These are phyloP conservation scores for Citrullus amarus DNA, from an alignment of 306 rosid species.

Conservation along the genomic window DNA sequence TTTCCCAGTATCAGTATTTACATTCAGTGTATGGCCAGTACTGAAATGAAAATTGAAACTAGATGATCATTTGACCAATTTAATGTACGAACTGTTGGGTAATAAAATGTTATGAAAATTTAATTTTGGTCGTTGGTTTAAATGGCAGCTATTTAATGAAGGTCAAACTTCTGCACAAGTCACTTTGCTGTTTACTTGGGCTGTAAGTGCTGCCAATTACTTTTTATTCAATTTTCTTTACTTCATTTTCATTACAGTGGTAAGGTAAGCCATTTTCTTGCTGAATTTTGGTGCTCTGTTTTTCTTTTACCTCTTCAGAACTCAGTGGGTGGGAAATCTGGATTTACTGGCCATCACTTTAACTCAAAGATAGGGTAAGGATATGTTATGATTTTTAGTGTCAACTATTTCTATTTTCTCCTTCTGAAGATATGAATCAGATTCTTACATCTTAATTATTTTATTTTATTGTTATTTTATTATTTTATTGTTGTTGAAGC, in stretches of 20 bases:
- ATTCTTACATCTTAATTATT: no score
- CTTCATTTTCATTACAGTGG: background rate
- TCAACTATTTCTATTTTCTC: no score
- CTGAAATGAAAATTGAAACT: background rate
- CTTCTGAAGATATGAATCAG: no score
- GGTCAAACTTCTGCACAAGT: slow-evolving; percentile 66
- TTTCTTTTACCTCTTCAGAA: slow-evolving; percentile 37
- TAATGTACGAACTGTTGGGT: background rate
- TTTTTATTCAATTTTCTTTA: background rate
- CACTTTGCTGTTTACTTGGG: slow-evolving; percentile 89
- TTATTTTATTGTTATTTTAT: no score
- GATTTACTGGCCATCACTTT: slow-evolving; percentile 66
- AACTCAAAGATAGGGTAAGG: slow-evolving; percentile 62
- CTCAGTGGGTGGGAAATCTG: slow-evolving; percentile 85
- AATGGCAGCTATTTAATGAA: slow-evolving; percentile 54
- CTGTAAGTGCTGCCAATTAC: slow-evolving; percentile 30
- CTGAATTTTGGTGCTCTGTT: background rate
- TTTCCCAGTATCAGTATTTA: slow-evolving; percentile 72
- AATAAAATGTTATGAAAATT: background rate
- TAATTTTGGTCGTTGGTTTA: background rate
- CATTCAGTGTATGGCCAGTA: slow-evolving; percentile 41
- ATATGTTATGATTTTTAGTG: background rate
- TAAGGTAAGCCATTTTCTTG: background rate
- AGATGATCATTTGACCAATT: background rate
- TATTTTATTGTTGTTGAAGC: no score